Percentiles rank a stretch among this genome's conserved stretches.
These are phyloP conservation scores for Lactarius hengduanensis DNA, from an alignment of 768 basidiomycete species.

Conservation along the genomic window DNA sequence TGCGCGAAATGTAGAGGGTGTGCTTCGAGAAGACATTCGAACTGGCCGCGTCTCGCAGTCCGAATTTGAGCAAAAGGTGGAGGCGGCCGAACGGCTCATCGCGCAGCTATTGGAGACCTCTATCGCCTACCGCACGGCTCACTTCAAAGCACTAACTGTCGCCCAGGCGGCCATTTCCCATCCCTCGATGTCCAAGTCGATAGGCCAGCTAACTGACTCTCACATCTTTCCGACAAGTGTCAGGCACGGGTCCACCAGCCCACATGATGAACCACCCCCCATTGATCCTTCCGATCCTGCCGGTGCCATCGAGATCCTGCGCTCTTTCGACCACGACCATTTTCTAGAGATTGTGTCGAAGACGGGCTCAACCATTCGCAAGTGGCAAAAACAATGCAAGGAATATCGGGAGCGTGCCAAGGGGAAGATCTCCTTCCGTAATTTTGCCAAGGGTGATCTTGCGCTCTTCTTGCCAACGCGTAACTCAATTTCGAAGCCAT, in stretches of 20 bases:
- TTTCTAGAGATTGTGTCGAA: slow-evolving; percentile 83
- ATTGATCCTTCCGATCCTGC: slow-evolving; percentile 75
- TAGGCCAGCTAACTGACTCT: slow-evolving; percentile 41
- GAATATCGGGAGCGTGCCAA: slow-evolving; percentile 94
- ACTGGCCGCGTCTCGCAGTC: slow-evolving; percentile 66
- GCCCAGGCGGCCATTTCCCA: slow-evolving; percentile 55
- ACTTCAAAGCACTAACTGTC: slow-evolving; percentile 65
- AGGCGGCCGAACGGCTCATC: slow-evolving; percentile 63
- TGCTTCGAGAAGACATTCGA: slow-evolving; percentile 72
- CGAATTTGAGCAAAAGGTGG: slow-evolving; percentile 63
- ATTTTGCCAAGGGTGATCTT: slow-evolving; percentile 92
- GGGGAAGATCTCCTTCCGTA: slow-evolving; percentile 94
- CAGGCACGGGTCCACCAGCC: slow-evolving; percentile 53
- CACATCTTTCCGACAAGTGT: slow-evolving; percentile 35
- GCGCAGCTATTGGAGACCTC: slow-evolving; percentile 83
- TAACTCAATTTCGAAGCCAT: slow-evolving; percentile 89
- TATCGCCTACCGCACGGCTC: slow-evolving; percentile 72
- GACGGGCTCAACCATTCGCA: slow-evolving; percentile 82
- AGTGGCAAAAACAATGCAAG: slow-evolving; percentile 98
- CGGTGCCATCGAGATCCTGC: slow-evolving; percentile 65
- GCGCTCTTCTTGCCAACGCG: slow-evolving; percentile 95
- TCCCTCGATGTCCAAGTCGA: slow-evolving; percentile 48
- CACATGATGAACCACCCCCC: slow-evolving; percentile 62
- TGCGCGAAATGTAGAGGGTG: slow-evolving; percentile 61
- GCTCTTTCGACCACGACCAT: slow-evolving; percentile 78